Evolutionary conservation across 495 filamentous ascomycete species (phyloP), one percentile per base, ranked within the genome.

Genomic region (Penicillium arizonense): DNA sequence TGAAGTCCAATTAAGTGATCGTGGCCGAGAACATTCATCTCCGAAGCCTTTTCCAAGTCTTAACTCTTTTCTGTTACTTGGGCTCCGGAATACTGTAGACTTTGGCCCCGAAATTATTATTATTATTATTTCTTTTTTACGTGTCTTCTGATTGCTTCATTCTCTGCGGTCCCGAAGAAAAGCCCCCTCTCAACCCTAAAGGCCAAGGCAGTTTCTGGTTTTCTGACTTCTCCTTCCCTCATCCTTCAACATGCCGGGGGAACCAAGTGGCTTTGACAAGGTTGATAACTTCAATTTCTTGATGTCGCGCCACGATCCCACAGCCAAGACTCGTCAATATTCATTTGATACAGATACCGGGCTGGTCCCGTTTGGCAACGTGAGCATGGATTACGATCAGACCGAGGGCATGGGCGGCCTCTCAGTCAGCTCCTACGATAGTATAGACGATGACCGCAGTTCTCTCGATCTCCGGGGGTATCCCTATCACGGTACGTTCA

Each of bases 341-440:
- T 76, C 74, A 1, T 73, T 77, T 48, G 73, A 76, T 52, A 59
- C 70, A 23, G 74, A 77, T 42, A 57, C 68, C 21, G 67, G 65
- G 54, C 62, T 74, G 62, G 65, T 67, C 51, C 63, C 71, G 40
- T 66, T 70, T 41, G 47, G 62, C 48, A 72, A 68, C 42, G 52
- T 71, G 55, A 71, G 66, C 50, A 73, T 75, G 68, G 68, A 76
- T 49, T 76, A 75, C 54, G 74, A 77, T 50, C 74, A 74, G 40
- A 76, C 74, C 4, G 74, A 77, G 52, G 74, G 74, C 44, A 68
- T 76, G 66, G 74, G 74, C 36, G 74, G 74, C 16, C 54, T 77
- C 11, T 77, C 74, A 13, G 74, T 77, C 62, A 77, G 74, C 57
- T 77, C 74, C 34, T 77, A 77, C 57, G 74, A 77, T 44, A 76